Conservation (phyloP, 176 grass and related monocot species). For the Rhynchospora pubera region DNA sequence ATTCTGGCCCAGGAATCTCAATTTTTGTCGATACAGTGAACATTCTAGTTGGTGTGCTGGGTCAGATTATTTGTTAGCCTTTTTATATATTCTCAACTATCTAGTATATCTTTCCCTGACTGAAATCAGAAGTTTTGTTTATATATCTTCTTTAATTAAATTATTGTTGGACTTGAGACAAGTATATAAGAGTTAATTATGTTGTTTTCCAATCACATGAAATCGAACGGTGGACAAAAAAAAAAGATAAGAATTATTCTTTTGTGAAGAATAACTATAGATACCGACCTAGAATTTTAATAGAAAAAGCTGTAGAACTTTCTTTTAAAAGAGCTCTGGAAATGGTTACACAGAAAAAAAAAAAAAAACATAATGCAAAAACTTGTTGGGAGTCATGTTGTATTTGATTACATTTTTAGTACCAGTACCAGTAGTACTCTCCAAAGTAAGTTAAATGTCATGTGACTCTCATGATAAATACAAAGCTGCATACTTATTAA, state of each 20-base stretch:
- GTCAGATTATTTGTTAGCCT: neutral
- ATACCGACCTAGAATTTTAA: neutral
- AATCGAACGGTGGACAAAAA: too few relatives aligned
- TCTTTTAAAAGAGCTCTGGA: too few relatives aligned
- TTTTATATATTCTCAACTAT: neutral
- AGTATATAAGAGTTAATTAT: neutral
- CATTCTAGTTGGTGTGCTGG: neutral
- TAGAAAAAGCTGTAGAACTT: slow-evolving; percentile 1
- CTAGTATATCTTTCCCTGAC: neutral
- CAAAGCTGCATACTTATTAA: neutral
- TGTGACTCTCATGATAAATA: neutral
- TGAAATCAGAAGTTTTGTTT: neutral
- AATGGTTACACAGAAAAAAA: too few relatives aligned
- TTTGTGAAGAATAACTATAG: too few relatives aligned
- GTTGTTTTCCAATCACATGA: too few relatives aligned
- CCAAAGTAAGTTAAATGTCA: neutral
- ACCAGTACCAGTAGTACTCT: neutral
- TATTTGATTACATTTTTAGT: neutral
- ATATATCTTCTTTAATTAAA: neutral
- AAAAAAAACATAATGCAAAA: too few relatives aligned
- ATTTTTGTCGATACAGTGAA: neutral
- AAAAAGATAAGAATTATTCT: too few relatives aligned
- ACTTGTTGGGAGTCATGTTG: neutral
- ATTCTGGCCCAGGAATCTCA: neutral
- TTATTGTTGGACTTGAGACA: neutral